Evolutionary conservation across 768 basidiomycete species (phyloP).

Genomic region (Saitozyma sp.): DNA sequence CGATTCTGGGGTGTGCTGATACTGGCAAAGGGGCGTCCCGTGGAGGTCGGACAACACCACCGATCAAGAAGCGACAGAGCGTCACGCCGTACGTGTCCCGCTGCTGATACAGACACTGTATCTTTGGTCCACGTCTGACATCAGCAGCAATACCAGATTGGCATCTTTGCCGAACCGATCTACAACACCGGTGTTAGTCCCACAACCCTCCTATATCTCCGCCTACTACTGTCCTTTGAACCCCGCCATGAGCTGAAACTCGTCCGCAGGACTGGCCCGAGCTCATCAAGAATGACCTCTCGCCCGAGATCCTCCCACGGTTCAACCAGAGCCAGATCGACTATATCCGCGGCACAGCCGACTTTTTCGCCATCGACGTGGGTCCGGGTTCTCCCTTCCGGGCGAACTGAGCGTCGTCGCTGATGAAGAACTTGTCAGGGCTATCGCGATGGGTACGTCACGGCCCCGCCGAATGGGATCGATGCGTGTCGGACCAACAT

Average conservation of each 20-base stretch:
- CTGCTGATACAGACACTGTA: no score
- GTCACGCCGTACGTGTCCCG: slow-evolving; percentile 52
- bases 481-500: slow-evolving; percentile 56
- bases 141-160: slow-evolving; percentile 57
- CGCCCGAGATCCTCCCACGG: slow-evolving; percentile 57
- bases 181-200: slow-evolving; percentile 56
- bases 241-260: no score
- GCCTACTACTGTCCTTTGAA: no score
- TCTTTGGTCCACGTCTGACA: no score
- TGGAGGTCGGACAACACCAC: slow-evolving; percentile 37
- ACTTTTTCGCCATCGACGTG: slow-evolving; percentile 61
- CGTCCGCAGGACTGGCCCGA: slow-evolving; percentile 57
- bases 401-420: background rate
- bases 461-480: slow-evolving; percentile 58
- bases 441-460: slow-evolving; percentile 17
- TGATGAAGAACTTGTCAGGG: background rate
- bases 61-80: slow-evolving; percentile 57
- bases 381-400: background rate
- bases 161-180: slow-evolving; percentile 59
- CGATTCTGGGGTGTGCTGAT: no score
- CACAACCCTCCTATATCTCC: background rate
- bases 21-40: slow-evolving; percentile 13
- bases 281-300: slow-evolving; percentile 58
- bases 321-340: slow-evolving; percentile 58
- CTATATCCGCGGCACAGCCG: slow-evolving; percentile 57